These are phyloP conservation scores for Coprinopsis strossmayeri DNA, from an alignment of 768 basidiomycete genomes.

Conservation along the genomic window DNA sequence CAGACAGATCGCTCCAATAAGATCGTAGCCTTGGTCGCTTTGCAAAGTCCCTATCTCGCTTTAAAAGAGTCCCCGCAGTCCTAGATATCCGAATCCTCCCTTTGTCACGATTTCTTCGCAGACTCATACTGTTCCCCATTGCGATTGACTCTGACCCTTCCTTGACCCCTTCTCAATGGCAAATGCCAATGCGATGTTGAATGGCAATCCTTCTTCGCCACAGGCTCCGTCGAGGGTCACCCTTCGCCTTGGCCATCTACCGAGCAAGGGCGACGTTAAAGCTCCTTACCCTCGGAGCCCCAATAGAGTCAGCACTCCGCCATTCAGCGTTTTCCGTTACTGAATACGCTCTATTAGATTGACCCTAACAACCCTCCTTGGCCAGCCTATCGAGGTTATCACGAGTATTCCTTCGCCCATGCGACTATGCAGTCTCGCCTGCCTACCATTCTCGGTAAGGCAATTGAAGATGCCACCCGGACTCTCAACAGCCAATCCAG, in stretches of 20 bases:
- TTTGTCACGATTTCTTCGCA: no score
- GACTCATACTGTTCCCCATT: no score
- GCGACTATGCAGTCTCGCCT: conserved; percentile 96
- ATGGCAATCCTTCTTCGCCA: no score
- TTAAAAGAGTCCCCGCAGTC: no score
- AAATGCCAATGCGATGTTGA: no score
- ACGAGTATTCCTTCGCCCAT: conserved; percentile 79
- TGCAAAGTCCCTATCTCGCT: no score
- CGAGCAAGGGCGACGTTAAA: conserved; percentile 65
- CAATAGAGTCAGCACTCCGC: conserved; percentile 44
- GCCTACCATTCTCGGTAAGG: conserved; percentile 93
- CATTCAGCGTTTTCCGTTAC: not conserved
- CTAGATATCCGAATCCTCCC: no score
- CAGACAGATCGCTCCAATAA: no score
- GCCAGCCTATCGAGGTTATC: conserved; percentile 77
- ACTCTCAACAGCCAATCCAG: conserved; percentile 82
- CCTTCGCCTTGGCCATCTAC: conserved; percentile 68
- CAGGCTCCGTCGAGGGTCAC: conserved; percentile 54
- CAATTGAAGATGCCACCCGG: conserved; percentile 84
- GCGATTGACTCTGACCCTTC: no score
- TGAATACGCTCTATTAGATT: conserved; percentile 33
- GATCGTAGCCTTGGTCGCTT: no score
- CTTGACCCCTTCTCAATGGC: no score
- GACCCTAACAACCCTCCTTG: conserved; percentile 82
- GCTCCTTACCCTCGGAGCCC: conserved; percentile 72